Conservation (phyloP, 768 basidiomycete species). For the Mycena indigotica region DNA sequence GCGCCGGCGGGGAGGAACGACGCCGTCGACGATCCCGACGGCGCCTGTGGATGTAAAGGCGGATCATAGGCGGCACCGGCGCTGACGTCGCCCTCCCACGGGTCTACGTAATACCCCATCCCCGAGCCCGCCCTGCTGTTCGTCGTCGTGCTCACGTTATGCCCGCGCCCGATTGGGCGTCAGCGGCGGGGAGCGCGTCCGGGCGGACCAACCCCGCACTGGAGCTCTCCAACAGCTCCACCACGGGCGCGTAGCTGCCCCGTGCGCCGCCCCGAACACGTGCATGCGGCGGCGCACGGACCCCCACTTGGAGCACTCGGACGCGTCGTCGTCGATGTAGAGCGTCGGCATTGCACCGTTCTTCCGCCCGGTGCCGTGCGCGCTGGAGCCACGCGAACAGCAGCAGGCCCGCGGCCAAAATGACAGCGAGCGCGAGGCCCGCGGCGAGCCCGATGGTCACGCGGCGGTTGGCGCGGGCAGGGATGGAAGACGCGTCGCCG, state of each 20-base stretch:
- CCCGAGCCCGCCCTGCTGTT: neutral
- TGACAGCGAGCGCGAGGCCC: neutral
- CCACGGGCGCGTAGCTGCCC: neutral
- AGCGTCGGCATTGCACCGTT: neutral
- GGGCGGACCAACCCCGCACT: neutral
- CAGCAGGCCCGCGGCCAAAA: neutral
- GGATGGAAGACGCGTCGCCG: neutral
- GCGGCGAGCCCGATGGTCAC: neutral
- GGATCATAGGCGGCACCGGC: neutral
- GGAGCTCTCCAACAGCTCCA: neutral
- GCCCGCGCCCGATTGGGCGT: neutral
- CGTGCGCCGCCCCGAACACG: neutral
- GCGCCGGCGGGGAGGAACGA: neutral
- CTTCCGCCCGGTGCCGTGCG: neutral
- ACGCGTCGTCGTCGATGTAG: neutral
- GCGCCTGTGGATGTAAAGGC: neutral
- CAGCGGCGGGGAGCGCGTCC: neutral
- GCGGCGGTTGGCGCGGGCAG: neutral
- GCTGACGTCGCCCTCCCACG: neutral
- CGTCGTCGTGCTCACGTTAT: too few relatives aligned
- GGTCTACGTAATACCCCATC: neutral
- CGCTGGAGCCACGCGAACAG: neutral
- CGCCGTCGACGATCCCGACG: neutral
- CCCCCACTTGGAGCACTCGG: neutral
- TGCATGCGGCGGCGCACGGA: neutral